These are phyloP conservation scores for Suillus spraguei DNA, from an alignment of 768 basidiomycete genomes.

Conservation along the genomic window DNA sequence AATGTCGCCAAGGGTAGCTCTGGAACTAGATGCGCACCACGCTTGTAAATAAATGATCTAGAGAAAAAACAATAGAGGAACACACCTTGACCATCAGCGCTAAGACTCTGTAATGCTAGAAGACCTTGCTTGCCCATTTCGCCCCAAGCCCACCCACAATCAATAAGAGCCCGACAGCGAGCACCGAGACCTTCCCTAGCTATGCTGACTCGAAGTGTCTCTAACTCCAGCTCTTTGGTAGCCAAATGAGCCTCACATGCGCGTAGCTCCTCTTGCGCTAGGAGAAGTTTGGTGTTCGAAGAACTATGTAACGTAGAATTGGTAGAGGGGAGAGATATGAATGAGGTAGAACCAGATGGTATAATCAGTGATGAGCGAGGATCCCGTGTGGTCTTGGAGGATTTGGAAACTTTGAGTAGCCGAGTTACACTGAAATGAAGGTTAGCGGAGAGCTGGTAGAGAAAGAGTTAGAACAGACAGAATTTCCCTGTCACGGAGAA, in stretches of 20 bases:
- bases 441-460: background rate
- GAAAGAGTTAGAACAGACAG: conserved; percentile 50
- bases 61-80: background rate
- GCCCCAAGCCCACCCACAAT: conserved; percentile 70
- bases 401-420: conserved; percentile 76
- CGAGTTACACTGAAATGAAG: conserved; percentile 61
- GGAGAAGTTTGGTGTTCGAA: conserved; percentile 49
- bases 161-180: conserved; percentile 65
- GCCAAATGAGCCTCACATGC: conserved; percentile 81
- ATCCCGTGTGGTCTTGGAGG: conserved; percentile 44
- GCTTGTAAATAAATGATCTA: background rate
- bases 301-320: conserved; percentile 25
- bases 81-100: conserved; percentile 12
- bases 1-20: conserved; percentile 9
- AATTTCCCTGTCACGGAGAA: conserved; percentile 79
- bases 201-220: conserved; percentile 50
- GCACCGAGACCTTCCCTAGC: conserved; percentile 63
- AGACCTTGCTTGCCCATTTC: conserved; percentile 69
- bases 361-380: conserved; percentile 33
- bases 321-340: conserved; percentile 42
- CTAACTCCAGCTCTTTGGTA: conserved; percentile 66
- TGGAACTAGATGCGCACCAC: background rate
- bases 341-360: conserved; percentile 43
- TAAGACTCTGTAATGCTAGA: conserved; percentile 23
- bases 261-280: conserved; percentile 77